Base-by-base conservation (phyloP, 139 green algal genomes). In the Picochlorum sp. region DNA sequence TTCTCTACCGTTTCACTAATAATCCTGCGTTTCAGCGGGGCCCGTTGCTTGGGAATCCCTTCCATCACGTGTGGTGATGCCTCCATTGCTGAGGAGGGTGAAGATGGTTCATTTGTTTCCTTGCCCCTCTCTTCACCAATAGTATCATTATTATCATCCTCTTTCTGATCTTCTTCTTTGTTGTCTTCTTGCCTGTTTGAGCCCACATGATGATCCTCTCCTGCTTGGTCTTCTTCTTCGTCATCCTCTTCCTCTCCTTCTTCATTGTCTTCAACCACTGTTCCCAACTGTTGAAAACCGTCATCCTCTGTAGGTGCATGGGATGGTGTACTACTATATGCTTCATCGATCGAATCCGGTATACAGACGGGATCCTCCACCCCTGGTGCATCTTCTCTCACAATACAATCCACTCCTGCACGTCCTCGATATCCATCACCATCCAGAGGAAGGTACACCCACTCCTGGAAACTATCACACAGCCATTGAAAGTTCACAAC, bases 401-500 rank as follows among this genome's bases (percentile, higher is more conserved):
- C 18, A 20, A 54, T 54, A 54, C 47, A 54, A 54, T 54, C 16
- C 11, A 54, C 16, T 9, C 7, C n/a, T 24, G 18, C 47, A 52
- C n/a, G 13, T 58, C 58, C 57, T 34, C 7, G 8, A 65, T 52
- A 28, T 5, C n/a, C 57, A 30, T 65, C 20, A 2, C n/a, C 18
- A 26, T 31, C 23, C 13, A 23, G 3, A 52, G 58, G 6, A 15
- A 65, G 23, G 34, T 57, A 31, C 21, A 15, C 23, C 58, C 58
- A 65, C 58, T 59, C 13, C 23, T 59, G n/a, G 15, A 65, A 59
- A 31, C 60, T 57, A 45, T 66, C 60, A 26, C 52, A 23, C 24
- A 66, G 2, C 60, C 60, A 66, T 26, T 59, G 14, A 5, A 66
- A 20, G 14, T 66, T 66, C 23, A 66, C 49, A 8, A 66, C 24